A percentile compares a stretch with the other conserved stretches of the same genome.
Evolutionary conservation across 768 basidiomycete genomes (phyloP).

Genomic region (Lactifluus subvellereus): DNA sequence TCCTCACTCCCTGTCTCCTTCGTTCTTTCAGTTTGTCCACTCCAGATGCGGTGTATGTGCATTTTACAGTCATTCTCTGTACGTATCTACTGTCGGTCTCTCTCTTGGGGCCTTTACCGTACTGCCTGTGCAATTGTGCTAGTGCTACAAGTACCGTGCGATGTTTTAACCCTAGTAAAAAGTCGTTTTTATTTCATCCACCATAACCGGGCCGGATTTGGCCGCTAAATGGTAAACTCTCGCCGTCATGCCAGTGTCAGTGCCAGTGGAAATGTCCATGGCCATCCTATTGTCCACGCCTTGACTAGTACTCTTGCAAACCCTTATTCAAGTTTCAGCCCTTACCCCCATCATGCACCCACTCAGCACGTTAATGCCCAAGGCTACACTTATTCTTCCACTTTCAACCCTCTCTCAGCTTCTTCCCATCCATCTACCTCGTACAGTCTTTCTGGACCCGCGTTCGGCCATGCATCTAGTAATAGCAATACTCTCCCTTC

Average conservation of each 20-base stretch:
- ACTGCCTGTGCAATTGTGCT: slow-evolving; percentile 25
- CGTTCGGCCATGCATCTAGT: slow-evolving; percentile 1
- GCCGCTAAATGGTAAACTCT: neutral
- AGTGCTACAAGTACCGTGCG: slow-evolving; percentile 23
- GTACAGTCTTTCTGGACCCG: neutral
- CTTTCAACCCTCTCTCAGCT: slow-evolving; percentile 26
- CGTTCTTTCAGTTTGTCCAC: slow-evolving; percentile 10
- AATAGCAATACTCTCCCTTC: neutral
- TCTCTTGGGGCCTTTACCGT: slow-evolving; percentile 20
- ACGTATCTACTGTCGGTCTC: slow-evolving; percentile 23
- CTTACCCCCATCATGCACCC: slow-evolving; percentile 22
- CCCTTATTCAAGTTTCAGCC: slow-evolving; percentile 29
- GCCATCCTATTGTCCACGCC: slow-evolving; percentile 23
- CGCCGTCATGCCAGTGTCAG: neutral
- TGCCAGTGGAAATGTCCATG: no score
- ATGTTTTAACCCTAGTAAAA: slow-evolving; percentile 20
- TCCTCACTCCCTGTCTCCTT: slow-evolving; percentile 6
- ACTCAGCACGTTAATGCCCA: slow-evolving; percentile 28
- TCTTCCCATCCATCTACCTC: slow-evolving; percentile 1
- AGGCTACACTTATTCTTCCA: slow-evolving; percentile 33
- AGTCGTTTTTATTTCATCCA: neutral
- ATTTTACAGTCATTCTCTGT: slow-evolving; percentile 22
- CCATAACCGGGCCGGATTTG: neutral
- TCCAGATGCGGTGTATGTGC: slow-evolving; percentile 20
- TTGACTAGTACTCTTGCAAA: slow-evolving; percentile 28